Conservation (phyloP, 768 basidiomycete species). For the Amanita rimosa region DNA sequence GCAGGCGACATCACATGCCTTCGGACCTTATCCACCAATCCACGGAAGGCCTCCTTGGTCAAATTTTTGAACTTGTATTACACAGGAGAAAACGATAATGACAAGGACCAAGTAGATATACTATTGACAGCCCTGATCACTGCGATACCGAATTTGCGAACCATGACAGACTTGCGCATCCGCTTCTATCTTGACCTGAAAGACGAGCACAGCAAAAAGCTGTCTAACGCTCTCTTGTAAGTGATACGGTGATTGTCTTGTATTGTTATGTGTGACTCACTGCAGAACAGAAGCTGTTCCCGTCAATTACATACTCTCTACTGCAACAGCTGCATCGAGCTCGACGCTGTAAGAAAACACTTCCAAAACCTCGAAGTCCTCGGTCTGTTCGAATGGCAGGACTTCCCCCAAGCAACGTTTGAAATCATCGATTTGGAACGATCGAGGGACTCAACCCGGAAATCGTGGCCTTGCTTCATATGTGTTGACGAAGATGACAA, state of each 20-base stretch:
- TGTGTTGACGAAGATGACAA: not conserved
- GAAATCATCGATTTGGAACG: not conserved
- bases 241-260: no score
- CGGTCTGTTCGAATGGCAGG: not conserved
- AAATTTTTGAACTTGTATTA: not conserved
- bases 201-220: not conserved
- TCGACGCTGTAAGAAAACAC: not conserved
- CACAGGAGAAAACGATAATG: not conserved
- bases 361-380: not conserved
- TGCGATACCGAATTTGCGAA: not conserved
- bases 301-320: not conserved
- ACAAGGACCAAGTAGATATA: not conserved
- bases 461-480: not conserved
- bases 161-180: not conserved
- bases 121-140: not conserved
- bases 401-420: not conserved
- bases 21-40: not conserved
- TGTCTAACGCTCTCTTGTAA: not conserved
- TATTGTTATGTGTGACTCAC: no score
- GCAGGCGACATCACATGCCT: not conserved
- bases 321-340: not conserved
- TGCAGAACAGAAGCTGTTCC: not conserved
- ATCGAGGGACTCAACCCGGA: not conserved
- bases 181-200: not conserved
- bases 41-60: not conserved